phyloP scores from a whole-genome alignment of 306 rosid species.

The Vigna angularis region DNA sequence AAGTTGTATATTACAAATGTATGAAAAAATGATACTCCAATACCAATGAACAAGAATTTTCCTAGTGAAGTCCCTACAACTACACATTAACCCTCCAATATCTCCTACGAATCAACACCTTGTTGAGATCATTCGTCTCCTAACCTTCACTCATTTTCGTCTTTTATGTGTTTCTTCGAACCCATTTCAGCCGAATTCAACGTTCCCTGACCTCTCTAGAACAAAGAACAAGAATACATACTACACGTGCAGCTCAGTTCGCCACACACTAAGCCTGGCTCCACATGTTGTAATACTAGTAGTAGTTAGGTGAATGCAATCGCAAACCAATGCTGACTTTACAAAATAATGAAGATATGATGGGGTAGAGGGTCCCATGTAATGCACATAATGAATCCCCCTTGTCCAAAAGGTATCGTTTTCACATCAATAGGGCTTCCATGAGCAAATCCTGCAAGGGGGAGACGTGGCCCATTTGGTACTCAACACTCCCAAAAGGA shows the following conservation, averaged over 20 bases:
- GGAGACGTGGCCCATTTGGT: conserved; percentile 31
- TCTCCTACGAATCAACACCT: conserved; percentile 10
- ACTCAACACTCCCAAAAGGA: conserved; percentile 61
- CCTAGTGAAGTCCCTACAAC: conserved; percentile 21
- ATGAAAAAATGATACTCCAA: conserved; percentile 48
- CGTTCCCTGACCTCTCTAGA: neutral
- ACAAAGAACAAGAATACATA: conserved; percentile 35
- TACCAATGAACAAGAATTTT: conserved; percentile 46
- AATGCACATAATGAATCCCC: neutral
- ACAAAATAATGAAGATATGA: conserved; percentile 29
- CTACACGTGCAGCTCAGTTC: neutral
- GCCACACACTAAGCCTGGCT: neutral
- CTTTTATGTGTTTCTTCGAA: too few relatives aligned
- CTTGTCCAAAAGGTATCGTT: neutral
- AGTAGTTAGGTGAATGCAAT: conserved; percentile 29
- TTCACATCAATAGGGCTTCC: conserved; percentile 55
- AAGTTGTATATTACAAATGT: conserved; percentile 44
- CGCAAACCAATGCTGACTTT: conserved; percentile 24
- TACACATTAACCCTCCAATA: conserved; percentile 35
- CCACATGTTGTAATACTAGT: neutral
- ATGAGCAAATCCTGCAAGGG: conserved; percentile 73
- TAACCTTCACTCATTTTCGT: neutral
- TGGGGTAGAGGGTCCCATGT: neutral
- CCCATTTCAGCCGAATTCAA: conserved; percentile 33
- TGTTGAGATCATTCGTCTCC: conserved; percentile 26